A percentile compares a stretch with the other conserved stretches of the same genome.
Evolutionary conservation across 2,329 filamentous ascomycete species (phyloP).

Genomic region (Cyphellophora europaea): DNA sequence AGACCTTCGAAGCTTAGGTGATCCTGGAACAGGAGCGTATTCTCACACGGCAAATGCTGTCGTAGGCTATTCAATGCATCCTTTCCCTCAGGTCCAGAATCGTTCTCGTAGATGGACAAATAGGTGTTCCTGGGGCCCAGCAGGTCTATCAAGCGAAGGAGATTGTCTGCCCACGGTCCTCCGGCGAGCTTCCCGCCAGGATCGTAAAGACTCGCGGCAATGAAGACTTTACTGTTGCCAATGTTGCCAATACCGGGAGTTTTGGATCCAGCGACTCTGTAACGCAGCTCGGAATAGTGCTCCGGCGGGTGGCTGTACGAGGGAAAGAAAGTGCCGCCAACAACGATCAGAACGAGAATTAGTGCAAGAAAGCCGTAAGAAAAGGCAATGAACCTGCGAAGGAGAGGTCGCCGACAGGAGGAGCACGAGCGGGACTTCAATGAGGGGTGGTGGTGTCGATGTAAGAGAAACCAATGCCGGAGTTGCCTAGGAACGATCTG

Average conservation of each 20-base stretch:
- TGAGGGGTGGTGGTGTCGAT: too few relatives aligned
- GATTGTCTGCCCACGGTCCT: conserved; percentile 60
- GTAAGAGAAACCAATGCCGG: too few relatives aligned
- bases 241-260: conserved; percentile 39
- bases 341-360: conserved; percentile 27
- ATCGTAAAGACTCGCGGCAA: conserved; percentile 63
- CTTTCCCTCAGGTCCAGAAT: conserved; percentile 49
- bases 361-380: conserved; percentile 12
- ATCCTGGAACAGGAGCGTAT: conserved; percentile 50
- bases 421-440: conserved; percentile 6
- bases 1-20: conserved; percentile 49
- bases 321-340: conserved; percentile 41
- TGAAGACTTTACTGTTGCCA: conserved; percentile 59
- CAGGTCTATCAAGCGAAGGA: conserved; percentile 53
- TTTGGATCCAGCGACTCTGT: conserved; percentile 22
- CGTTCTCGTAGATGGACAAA: conserved; percentile 57
- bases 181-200: conserved; percentile 48
- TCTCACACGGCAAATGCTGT: conserved; percentile 38
- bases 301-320: conserved; percentile 47
- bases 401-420: conserved; percentile 9
- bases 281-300: conserved; percentile 38
- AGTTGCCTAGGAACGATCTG: too few relatives aligned
- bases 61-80: conserved; percentile 47
- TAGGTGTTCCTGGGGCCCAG: conserved; percentile 58
- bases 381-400: conserved; percentile 13